Evolutionary conservation across 1,284 basidiomycete species (phyloP), one percentile per base, ranked within the genome.

Genomic region (Cerioporus squamosus): DNA sequence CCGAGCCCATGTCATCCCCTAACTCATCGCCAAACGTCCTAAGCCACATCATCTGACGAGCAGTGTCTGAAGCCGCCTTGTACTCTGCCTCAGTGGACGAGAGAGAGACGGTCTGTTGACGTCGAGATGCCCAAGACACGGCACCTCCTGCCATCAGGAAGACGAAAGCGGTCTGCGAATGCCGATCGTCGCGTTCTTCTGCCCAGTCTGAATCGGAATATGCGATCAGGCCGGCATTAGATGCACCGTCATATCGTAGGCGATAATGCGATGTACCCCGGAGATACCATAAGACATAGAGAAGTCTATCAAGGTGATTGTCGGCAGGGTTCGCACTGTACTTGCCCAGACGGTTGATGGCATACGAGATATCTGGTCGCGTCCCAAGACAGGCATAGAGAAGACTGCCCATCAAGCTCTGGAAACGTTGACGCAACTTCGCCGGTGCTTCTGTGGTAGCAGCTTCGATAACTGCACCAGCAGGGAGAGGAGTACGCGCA

Each of bases 391-490:
- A 61, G n/a, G 71, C 57, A 55, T 73, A 76, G 24, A 70, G 60
- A 2, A 77, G 66, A n/a, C 65, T 61, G 36, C 72, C 72, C 14
- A 72, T 62, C 9, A 68, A 62, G n/a, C 60, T 63, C 33, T 62
- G 62, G 59, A 69, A 74, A 17, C 62, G 66, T 66, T 23, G 47
- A 26, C 26, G 26, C 3, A 26, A 8, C 8, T 26, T 26, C 26
- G 26, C 26, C 26, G 26, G 26, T 26, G 26, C 26, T 26, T 26
- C 26, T 26, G 26, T 8, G 5, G 26, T 29, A 29, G n/a, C n/a
- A n/a, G n/a, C n/a, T n/a, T n/a, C n/a, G n/a, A n/a, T n/a, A n/a
- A n/a, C n/a, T n/a, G n/a, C n/a, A n/a, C n/a, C n/a, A n/a, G n/a
- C n/a, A n/a, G n/a, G n/a, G n/a, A n/a, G n/a, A n/a, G n/a, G n/a